A percentile compares a stretch with the other conserved stretches of the same genome.
phyloP scores from a whole-genome alignment of 208 protist species.

The Trypanosoma lewisi region DNA sequence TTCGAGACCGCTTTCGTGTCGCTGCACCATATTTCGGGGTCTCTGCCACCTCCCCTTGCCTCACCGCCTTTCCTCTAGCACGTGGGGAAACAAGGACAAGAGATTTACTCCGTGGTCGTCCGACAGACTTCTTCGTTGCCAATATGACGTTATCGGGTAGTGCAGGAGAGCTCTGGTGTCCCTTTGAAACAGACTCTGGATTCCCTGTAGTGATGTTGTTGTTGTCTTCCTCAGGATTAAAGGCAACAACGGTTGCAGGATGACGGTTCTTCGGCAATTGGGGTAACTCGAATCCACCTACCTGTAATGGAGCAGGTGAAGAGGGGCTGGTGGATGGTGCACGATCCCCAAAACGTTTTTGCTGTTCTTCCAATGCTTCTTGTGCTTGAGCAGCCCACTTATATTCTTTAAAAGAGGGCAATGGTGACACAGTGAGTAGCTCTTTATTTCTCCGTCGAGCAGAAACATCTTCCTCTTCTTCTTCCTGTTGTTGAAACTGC shows the following conservation, averaged over 20 bases:
- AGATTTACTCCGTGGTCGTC: neutral
- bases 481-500: neutral
- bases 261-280: conserved; percentile 5
- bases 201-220: neutral
- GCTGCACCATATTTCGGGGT: neutral
- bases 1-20: neutral
- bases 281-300: conserved; percentile 23
- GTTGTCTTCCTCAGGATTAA: neutral
- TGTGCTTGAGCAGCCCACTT: conserved; percentile 48
- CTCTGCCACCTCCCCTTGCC: neutral
- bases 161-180: neutral
- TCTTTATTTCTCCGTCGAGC: neutral
- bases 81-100: neutral
- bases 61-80: neutral
- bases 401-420: conserved; percentile 33
- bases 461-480: neutral
- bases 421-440: conserved; percentile 14
- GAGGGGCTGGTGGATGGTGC: conserved; percentile 14
- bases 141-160: neutral
- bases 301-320: conserved; percentile 9
- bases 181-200: neutral
- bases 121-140: neutral
- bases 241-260: neutral
- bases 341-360: conserved; percentile 27
- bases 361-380: conserved; percentile 35